phyloP scores from a whole-genome alignment of 2,329 filamentous ascomycete genomes.

The Leptodontidium sp. region DNA sequence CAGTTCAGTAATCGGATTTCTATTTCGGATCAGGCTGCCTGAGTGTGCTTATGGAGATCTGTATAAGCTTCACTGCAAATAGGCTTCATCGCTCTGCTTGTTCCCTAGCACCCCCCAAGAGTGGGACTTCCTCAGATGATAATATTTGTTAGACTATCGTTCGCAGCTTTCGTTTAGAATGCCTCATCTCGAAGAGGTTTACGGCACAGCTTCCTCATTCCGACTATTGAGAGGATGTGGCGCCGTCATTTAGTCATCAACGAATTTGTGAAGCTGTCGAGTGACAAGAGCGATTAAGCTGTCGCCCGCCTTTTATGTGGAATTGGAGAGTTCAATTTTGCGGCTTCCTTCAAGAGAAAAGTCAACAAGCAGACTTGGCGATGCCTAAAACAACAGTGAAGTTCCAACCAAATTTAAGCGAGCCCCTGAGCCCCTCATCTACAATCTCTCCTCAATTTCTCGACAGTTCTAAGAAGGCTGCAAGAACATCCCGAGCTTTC shows the following conservation, averaged over 20 bases:
- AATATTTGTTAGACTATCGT: not conserved
- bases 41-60: constrained; percentile 8
- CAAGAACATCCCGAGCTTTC: not conserved
- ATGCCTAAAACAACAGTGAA: not conserved
- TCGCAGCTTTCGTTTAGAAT: not conserved
- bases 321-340: no score
- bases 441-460: not conserved
- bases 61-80: not conserved
- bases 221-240: not conserved
- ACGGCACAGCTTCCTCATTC: no score
- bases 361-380: not conserved
- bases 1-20: not conserved
- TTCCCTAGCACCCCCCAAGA: not conserved
- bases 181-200: no score
- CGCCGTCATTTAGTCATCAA: not conserved
- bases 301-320: no score
- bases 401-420: not conserved
- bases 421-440: not conserved
- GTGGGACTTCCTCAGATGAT: not conserved
- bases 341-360: no score
- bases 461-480: not conserved
- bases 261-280: not conserved
- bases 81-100: not conserved
- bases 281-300: no score
- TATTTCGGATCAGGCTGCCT: constrained; percentile 16